phyloP scores from a whole-genome alignment of 1,284 basidiomycete genomes.

The Cryptococcus wingfieldii region DNA sequence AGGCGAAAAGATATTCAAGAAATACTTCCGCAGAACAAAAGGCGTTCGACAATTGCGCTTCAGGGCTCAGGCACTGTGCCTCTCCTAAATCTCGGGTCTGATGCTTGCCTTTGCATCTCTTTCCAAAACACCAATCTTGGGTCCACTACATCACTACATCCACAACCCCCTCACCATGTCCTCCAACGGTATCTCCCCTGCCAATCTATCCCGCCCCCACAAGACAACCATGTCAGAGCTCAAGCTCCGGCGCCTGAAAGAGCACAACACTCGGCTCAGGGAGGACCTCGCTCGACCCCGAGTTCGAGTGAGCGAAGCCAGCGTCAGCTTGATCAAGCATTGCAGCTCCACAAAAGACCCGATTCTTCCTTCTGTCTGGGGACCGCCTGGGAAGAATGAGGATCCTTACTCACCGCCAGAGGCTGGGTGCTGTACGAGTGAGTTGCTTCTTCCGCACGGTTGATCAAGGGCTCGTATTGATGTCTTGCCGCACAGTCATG shows the following conservation, averaged over 20 bases:
- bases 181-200: neutral
- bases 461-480: neutral
- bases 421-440: constrained; percentile 37
- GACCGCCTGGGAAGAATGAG: constrained; percentile 78
- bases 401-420: constrained; percentile 38
- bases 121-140: neutral
- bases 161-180: neutral
- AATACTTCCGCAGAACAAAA: neutral
- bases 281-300: constrained; percentile 87
- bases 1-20: neutral
- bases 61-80: neutral
- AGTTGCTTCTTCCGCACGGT: constrained; percentile 5
- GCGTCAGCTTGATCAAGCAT: constrained; percentile 76
- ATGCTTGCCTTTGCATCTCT: neutral
- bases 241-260: constrained; percentile 84
- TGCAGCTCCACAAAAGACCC: constrained; percentile 86
- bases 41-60: neutral
- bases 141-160: neutral
- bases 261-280: constrained; percentile 87
- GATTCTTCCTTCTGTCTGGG: constrained; percentile 86
- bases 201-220: constrained; percentile 27
- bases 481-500: neutral
- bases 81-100: neutral
- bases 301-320: constrained; percentile 82
- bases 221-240: constrained; percentile 81